Percentiles rank a stretch among this genome's conserved stretches.
Evolutionary conservation across 306 rosid species (phyloP).

Genomic region (Dryas alaskensis): DNA sequence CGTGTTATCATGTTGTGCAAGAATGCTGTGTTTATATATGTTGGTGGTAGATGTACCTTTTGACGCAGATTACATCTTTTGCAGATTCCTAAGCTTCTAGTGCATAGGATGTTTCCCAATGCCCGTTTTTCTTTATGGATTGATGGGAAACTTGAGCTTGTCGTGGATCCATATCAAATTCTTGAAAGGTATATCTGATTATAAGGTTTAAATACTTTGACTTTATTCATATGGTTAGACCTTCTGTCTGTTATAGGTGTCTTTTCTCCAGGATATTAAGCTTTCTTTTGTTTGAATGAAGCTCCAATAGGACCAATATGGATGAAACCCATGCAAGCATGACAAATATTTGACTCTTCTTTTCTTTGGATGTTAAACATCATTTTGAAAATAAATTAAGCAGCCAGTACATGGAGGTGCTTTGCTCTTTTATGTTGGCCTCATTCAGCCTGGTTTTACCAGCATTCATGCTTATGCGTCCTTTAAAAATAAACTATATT

Average conservation of each 20-base stretch:
- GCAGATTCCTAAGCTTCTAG: conserved; percentile 90
- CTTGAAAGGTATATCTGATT: conserved; percentile 68
- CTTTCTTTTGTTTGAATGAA: background rate
- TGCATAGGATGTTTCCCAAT: conserved; percentile 90
- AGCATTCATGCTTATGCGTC: conserved; percentile 3
- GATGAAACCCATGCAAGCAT: background rate
- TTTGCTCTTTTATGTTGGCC: conserved; percentile 17
- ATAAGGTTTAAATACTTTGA: background rate
- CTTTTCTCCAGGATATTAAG: conserved; percentile 10
- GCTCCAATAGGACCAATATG: background rate
- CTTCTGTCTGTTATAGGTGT: conserved; percentile 12
- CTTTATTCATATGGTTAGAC: background rate
- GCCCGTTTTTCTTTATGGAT: conserved; percentile 86
- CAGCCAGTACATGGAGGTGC: background rate
- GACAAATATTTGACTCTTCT: conserved; percentile 2
- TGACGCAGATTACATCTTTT: conserved; percentile 28
- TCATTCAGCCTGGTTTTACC: background rate
- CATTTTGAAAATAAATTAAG: background rate
- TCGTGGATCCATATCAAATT: conserved; percentile 82
- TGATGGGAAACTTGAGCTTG: conserved; percentile 95
- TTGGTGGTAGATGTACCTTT: conserved; percentile 16
- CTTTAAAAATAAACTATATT: conserved; percentile 2
- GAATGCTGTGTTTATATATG: background rate
- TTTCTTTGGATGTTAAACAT: background rate
- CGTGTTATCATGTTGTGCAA: background rate